A percentile compares a stretch with the other conserved stretches of the same genome.
phyloP scores from a whole-genome alignment of 2,329 filamentous ascomycete genomes.

The Monilinia laxa region DNA sequence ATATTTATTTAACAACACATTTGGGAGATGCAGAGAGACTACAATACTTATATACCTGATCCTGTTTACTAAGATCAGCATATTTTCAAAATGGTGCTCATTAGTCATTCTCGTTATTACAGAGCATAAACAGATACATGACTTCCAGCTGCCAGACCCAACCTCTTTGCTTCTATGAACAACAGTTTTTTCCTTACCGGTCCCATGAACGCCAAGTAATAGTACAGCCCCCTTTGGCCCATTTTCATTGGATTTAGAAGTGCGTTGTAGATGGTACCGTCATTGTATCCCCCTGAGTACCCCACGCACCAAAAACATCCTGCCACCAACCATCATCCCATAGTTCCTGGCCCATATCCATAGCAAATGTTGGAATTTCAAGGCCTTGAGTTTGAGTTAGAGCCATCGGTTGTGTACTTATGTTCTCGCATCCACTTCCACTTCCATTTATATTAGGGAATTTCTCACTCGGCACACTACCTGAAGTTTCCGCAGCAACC shows the following conservation, averaged over 20 bases:
- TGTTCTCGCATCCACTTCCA: not conserved
- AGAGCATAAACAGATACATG: too few species aligned
- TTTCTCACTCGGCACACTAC: not conserved
- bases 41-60: too few species aligned
- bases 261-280: not conserved
- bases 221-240: too few species aligned
- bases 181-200: too few species aligned
- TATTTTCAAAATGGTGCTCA: too few species aligned
- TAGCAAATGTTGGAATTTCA: not conserved
- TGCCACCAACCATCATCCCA: slow-evolving; percentile 22
- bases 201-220: too few species aligned
- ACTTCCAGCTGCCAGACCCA: too few species aligned
- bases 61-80: too few species aligned
- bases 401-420: not conserved
- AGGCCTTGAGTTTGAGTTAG: not conserved
- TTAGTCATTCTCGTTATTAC: too few species aligned
- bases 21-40: too few species aligned
- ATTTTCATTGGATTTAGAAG: not conserved
- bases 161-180: too few species aligned
- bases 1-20: too few species aligned
- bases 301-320: slow-evolving; percentile 8
- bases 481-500: slow-evolving; percentile 5
- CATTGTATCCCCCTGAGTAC: not conserved
- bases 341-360: not conserved
- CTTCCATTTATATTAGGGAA: not conserved